Evolutionary conservation across 1,139 yeast species (phyloP).

Genomic region (Debaryomyces nepalensis): DNA sequence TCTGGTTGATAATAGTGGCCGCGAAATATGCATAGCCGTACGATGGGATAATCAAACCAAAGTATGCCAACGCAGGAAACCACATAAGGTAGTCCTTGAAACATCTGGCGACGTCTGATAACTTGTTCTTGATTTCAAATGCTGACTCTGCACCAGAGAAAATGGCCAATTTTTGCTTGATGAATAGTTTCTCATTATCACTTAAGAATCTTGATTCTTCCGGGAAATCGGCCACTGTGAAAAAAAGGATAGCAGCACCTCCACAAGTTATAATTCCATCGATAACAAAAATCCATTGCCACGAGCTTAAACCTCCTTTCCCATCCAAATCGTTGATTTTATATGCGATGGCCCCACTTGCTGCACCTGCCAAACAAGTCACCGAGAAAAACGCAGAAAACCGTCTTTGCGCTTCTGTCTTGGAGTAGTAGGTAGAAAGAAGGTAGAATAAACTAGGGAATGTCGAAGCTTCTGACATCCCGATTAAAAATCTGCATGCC

Average conservation of each 20-base stretch:
- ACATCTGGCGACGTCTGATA: slow-evolving; percentile 44
- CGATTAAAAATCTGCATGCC: slow-evolving; percentile 65
- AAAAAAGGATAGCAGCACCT: slow-evolving; percentile 59
- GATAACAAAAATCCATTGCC: slow-evolving; percentile 77
- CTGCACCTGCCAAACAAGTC: slow-evolving; percentile 49
- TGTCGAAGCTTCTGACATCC: slow-evolving; percentile 69
- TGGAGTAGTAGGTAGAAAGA: slow-evolving; percentile 58
- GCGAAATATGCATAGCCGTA: slow-evolving; percentile 77
- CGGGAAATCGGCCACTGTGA: slow-evolving; percentile 55
- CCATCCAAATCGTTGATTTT: slow-evolving; percentile 46
- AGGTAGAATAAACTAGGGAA: slow-evolving; percentile 77
- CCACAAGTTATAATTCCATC: slow-evolving; percentile 75
- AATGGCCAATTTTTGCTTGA: slow-evolving; percentile 58
- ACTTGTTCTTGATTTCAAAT: slow-evolving; percentile 50
- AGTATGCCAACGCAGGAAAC: slow-evolving; percentile 63
- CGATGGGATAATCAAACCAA: slow-evolving; percentile 67
- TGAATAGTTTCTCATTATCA: slow-evolving; percentile 50
- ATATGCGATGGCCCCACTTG: slow-evolving; percentile 48
- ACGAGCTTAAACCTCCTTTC: slow-evolving; percentile 48
- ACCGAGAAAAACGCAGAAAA: slow-evolving; percentile 66
- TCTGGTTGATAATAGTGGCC: slow-evolving; percentile 60
- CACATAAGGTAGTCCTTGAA: slow-evolving; percentile 56
- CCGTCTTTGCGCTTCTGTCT: slow-evolving; percentile 68
- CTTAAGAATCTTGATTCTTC: slow-evolving; percentile 57
- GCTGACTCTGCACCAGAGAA: slow-evolving; percentile 58